phyloP scores from a whole-genome alignment of 495 filamentous ascomycete species.

The Penicillium argentinense region DNA sequence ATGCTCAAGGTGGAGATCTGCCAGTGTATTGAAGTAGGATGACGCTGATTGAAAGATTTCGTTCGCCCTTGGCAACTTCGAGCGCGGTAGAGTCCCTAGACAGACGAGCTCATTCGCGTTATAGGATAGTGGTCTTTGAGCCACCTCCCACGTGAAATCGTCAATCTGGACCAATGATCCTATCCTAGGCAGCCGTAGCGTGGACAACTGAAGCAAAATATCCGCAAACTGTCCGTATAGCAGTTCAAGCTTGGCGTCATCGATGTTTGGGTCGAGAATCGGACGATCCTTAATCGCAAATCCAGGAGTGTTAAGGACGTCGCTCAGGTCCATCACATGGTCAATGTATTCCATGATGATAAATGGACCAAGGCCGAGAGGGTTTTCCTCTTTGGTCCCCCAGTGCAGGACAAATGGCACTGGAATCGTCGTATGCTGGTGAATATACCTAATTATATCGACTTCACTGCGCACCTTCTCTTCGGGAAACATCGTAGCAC shows the following conservation, averaged over 20 bases:
- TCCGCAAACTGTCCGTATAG: slow-evolving; percentile 35
- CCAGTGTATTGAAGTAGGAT: slow-evolving; percentile 38
- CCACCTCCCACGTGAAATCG: slow-evolving; percentile 21
- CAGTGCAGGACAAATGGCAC: slow-evolving; percentile 36
- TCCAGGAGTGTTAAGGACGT: slow-evolving; percentile 27
- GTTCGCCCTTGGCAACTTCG: slow-evolving; percentile 33
- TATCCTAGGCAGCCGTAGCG: slow-evolving; percentile 28
- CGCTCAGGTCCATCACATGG: slow-evolving; percentile 27
- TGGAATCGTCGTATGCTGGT: slow-evolving; percentile 36
- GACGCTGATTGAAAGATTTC: slow-evolving; percentile 35
- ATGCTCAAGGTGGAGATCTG: slow-evolving; percentile 42
- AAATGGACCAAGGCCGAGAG: slow-evolving; percentile 19
- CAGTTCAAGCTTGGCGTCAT: slow-evolving; percentile 23
- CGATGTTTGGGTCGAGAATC: slow-evolving; percentile 31
- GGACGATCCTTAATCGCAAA: slow-evolving; percentile 8
- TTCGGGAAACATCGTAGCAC: slow-evolving; percentile 27
- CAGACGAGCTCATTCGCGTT: slow-evolving; percentile 35
- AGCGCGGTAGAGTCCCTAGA: slow-evolving; percentile 24
- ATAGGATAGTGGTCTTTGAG: slow-evolving; percentile 19
- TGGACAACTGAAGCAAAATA: slow-evolving; percentile 36
- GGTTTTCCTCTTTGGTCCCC: slow-evolving; percentile 24
- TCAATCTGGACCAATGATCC: slow-evolving; percentile 33
- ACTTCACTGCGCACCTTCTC: slow-evolving; percentile 44
- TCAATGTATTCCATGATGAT: slow-evolving; percentile 45
- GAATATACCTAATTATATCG: slow-evolving; percentile 40